These are phyloP conservation scores for Pythium myriotylum DNA, from an alignment of 352 stramenopile species.

Conservation along the genomic window DNA sequence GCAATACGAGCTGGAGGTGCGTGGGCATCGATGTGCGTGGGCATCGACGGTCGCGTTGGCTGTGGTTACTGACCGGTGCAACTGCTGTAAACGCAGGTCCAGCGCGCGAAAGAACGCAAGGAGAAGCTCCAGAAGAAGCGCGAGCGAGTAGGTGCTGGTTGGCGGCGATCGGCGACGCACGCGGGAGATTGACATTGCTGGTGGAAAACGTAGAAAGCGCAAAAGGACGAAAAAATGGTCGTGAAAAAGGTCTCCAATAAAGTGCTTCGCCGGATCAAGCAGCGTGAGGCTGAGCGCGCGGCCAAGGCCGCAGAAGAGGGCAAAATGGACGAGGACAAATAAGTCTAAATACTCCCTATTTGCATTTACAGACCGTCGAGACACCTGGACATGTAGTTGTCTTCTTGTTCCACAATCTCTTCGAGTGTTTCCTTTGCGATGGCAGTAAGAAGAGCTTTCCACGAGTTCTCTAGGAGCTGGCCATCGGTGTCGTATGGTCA, in stretches of 20 bases:
- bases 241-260: slow-evolving; percentile 51
- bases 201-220: slow-evolving; percentile 28
- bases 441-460: slow-evolving; percentile 48
- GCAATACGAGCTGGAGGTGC: slow-evolving; percentile 41
- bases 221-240: slow-evolving; percentile 32
- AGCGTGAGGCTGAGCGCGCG: slow-evolving; percentile 32
- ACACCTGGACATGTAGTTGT: slow-evolving; percentile 63
- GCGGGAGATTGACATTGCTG: no score
- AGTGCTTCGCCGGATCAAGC: slow-evolving; percentile 42
- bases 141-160: slow-evolving; percentile 30
- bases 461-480: slow-evolving; percentile 60
- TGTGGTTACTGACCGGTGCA: not conserved
- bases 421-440: slow-evolving; percentile 74
- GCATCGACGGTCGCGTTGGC: not conserved
- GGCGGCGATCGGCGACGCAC: not conserved
- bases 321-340: slow-evolving; percentile 27
- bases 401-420: slow-evolving; percentile 63
- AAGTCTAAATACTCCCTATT: not conserved
- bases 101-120: slow-evolving; percentile 35
- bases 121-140: slow-evolving; percentile 41
- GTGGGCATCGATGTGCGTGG: slow-evolving; percentile 28
- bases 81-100: slow-evolving; percentile 6
- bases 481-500: no score
- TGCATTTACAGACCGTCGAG: slow-evolving; percentile 47
- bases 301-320: slow-evolving; percentile 22